phyloP scores from a whole-genome alignment of 106 monocot genomes.

The Dioscorea dumetorum region DNA sequence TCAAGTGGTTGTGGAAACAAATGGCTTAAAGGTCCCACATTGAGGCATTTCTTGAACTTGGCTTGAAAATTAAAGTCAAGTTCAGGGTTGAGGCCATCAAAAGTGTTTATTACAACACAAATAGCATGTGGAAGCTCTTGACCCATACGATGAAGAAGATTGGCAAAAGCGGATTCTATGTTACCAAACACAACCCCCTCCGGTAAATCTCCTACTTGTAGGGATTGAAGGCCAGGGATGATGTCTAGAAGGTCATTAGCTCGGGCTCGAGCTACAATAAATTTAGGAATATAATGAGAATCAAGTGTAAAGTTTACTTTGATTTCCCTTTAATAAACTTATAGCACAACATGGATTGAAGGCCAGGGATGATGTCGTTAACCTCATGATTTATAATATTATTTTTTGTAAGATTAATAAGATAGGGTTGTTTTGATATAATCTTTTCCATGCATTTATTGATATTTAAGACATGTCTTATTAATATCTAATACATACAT shows the following conservation, averaged over 20 bases:
- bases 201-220: constrained; percentile 50
- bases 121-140: constrained; percentile 21
- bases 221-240: constrained; percentile 42
- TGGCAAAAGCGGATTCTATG: constrained; percentile 18
- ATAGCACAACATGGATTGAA: too few relatives aligned
- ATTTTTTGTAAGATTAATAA: too few relatives aligned
- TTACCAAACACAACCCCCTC: constrained; percentile 39
- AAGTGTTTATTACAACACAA: constrained; percentile 44
- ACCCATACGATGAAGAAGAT: constrained; percentile 42
- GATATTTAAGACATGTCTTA: too few relatives aligned
- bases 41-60: constrained; percentile 26
- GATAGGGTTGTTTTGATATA: too few relatives aligned
- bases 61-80: constrained; percentile 10
- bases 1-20: constrained; percentile 3
- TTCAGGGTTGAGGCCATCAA: constrained; percentile 30
- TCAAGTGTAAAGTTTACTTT: background rate
- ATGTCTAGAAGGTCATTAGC: constrained; percentile 27
- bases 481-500: too few relatives aligned
- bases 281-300: background rate
- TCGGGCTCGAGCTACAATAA: background rate
- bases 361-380: too few relatives aligned
- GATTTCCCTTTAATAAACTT: background rate
- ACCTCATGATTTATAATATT: too few relatives aligned
- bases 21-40: constrained; percentile 49
- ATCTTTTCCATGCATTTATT: too few relatives aligned